Conservation (phyloP, 1,284 basidiomycete genomes). For the Agroathelia rolfsii region DNA sequence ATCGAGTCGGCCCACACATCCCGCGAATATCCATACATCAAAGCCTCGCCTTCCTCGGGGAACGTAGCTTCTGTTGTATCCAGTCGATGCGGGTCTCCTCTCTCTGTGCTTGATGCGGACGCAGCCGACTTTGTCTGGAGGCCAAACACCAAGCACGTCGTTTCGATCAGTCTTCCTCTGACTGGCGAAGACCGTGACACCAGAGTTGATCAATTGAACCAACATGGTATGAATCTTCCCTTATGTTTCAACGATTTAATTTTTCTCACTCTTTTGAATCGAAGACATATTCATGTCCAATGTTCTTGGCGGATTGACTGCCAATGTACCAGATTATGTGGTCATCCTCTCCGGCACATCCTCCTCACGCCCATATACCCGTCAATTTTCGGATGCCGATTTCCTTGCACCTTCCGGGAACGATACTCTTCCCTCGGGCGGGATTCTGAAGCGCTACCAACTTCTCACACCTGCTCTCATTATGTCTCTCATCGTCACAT, state of each 20-base stretch:
- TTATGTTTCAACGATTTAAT: conserved; percentile 6
- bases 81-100: conserved; percentile 39
- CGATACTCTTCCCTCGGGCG: conserved; percentile 32
- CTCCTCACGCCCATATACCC: conserved; percentile 19
- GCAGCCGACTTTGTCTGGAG: conserved; percentile 23
- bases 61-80: conserved; percentile 34
- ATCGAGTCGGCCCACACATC: conserved; percentile 40
- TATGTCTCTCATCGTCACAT: conserved; percentile 51
- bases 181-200: conserved; percentile 22
- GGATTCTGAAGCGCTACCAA: conserved; percentile 66
- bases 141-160: conserved; percentile 38
- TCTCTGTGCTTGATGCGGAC: conserved; percentile 30
- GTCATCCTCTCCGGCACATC: conserved; percentile 54
- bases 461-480: conserved; percentile 77
- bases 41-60: conserved; percentile 19
- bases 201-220: conserved; percentile 36
- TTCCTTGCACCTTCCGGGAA: conserved; percentile 20
- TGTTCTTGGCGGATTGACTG: conserved; percentile 38
- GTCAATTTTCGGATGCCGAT: conserved; percentile 12
- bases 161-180: conserved; percentile 47
- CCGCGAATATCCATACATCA: conserved; percentile 54
- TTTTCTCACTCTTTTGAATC: conserved; percentile 5
- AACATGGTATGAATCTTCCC: conserved; percentile 53
- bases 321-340: conserved; percentile 45
- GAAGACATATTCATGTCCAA: conserved; percentile 33